Conservation (phyloP, 768 basidiomycete genomes). For the Cantharellus cinnabarinus region DNA sequence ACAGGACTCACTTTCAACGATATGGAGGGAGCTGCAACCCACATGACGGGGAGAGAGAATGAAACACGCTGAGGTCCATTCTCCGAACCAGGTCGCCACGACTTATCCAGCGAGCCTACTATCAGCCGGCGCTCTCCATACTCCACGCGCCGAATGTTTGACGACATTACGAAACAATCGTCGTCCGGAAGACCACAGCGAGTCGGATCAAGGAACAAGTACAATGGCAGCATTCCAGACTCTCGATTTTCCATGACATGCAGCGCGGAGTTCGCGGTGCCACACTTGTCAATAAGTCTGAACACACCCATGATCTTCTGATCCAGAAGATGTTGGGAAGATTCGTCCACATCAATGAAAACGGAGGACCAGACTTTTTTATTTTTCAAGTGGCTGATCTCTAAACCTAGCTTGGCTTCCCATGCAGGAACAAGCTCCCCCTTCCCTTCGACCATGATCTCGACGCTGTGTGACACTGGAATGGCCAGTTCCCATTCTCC, state of each 20-base stretch:
- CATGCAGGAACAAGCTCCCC: slow-evolving; percentile 65
- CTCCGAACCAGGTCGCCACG: slow-evolving; percentile 50
- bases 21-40: slow-evolving; percentile 33
- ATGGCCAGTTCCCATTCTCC: slow-evolving; percentile 71
- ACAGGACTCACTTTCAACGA: slow-evolving; percentile 30
- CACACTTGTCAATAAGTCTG: slow-evolving; percentile 62
- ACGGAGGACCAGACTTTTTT: slow-evolving; percentile 47
- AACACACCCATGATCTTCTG: slow-evolving; percentile 70
- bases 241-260: slow-evolving; percentile 36
- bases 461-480: slow-evolving; percentile 34
- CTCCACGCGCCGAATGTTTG: slow-evolving; percentile 53
- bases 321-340: slow-evolving; percentile 34
- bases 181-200: slow-evolving; percentile 52
- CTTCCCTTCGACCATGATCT: slow-evolving; percentile 39
- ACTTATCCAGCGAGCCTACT: slow-evolving; percentile 46
- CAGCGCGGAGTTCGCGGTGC: slow-evolving; percentile 67
- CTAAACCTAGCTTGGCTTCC: slow-evolving; percentile 63
- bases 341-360: slow-evolving; percentile 35
- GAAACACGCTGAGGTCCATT: slow-evolving; percentile 25
- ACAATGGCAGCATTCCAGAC: slow-evolving; percentile 34
- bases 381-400: slow-evolving; percentile 40
- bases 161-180: slow-evolving; percentile 74
- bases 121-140: slow-evolving; percentile 66
- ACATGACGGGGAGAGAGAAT: slow-evolving; percentile 42
- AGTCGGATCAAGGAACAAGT: slow-evolving; percentile 58